phyloP scores from a whole-genome alignment of 2,329 filamentous ascomycete genomes.

The Talaromyces sp. region DNA sequence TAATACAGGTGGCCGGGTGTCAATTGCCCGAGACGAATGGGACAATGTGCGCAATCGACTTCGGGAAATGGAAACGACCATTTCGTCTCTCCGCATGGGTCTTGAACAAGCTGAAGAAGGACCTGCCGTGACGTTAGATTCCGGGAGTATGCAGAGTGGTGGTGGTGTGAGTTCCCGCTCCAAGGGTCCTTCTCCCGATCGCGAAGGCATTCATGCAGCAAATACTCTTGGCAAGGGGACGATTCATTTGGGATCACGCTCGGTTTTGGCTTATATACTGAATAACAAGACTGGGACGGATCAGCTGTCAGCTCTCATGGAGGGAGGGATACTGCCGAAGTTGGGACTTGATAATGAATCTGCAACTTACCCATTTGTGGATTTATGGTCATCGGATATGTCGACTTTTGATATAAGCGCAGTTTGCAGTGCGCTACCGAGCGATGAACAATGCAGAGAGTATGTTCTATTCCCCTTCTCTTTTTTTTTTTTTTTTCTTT shows the following conservation, averaged over 20 bases:
- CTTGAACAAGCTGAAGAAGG: conserved; percentile 42
- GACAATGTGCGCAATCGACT: conserved; percentile 46
- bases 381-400: conserved; percentile 65
- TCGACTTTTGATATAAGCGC: conserved; percentile 60
- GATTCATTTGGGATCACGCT: conserved; percentile 64
- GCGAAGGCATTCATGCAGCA: conserved; percentile 62
- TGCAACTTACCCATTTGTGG: conserved; percentile 67
- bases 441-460: conserved; percentile 60
- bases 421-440: conserved; percentile 61
- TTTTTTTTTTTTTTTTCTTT: no score
- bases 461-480: conserved; percentile 24
- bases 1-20: conserved; percentile 31
- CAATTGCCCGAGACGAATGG: conserved; percentile 48
- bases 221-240: conserved; percentile 64
- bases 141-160: conserved; percentile 35
- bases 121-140: conserved; percentile 26
- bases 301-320: conserved; percentile 57
- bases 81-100: conserved; percentile 42
- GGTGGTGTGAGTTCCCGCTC: conserved; percentile 34
- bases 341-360: conserved; percentile 66
- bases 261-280: conserved; percentile 63
- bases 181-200: conserved; percentile 40
- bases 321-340: conserved; percentile 64
- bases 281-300: conserved; percentile 55
- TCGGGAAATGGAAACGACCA: conserved; percentile 48